Conservation (phyloP, 768 basidiomycete genomes). For the Tricholoma bakamatsutake region DNA sequence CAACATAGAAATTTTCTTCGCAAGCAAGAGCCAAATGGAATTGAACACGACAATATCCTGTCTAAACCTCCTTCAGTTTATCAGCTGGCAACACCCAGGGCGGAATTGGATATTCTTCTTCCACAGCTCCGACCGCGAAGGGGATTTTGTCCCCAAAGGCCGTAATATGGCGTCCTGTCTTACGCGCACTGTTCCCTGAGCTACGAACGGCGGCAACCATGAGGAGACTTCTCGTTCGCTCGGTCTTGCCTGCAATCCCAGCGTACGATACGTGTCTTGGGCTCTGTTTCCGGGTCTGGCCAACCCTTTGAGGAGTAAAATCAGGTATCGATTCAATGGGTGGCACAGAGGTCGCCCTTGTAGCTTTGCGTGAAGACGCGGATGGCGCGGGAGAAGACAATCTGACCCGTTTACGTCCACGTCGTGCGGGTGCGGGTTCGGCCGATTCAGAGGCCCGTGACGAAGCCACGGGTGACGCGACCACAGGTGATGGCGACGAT, state of each 20-base stretch:
- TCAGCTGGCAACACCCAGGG: slow-evolving; percentile 34
- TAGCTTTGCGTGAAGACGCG: slow-evolving; percentile 3
- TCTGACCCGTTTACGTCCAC: slow-evolving; percentile 14
- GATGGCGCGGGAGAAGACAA: slow-evolving; percentile 5
- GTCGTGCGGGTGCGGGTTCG: neutral
- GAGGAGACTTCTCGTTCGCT: slow-evolving; percentile 19
- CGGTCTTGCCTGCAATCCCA: slow-evolving; percentile 10
- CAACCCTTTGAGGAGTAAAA: slow-evolving; percentile 4
- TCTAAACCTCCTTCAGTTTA: slow-evolving; percentile 2
- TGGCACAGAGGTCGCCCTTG: slow-evolving; percentile 20
- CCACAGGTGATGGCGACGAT: neutral
- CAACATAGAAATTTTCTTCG: neutral
- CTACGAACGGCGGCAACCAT: slow-evolving; percentile 49
- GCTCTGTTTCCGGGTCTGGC: slow-evolving; percentile 11
- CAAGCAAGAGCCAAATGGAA: slow-evolving; percentile 1
- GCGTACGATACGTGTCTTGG: slow-evolving; percentile 13
- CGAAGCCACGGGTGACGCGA: neutral
- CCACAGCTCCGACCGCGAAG: slow-evolving; percentile 33
- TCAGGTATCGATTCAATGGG: slow-evolving; percentile 21
- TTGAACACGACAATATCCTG: neutral
- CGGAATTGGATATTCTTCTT: slow-evolving; percentile 53
- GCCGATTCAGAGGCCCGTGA: neutral
- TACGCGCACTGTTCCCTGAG: slow-evolving; percentile 37
- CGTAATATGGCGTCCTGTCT: slow-evolving; percentile 45
- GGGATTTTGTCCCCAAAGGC: slow-evolving; percentile 63